Evolutionary conservation across 805 yeast genomes (phyloP).

Genomic region (Sugiyamaella mastotermitis): DNA sequence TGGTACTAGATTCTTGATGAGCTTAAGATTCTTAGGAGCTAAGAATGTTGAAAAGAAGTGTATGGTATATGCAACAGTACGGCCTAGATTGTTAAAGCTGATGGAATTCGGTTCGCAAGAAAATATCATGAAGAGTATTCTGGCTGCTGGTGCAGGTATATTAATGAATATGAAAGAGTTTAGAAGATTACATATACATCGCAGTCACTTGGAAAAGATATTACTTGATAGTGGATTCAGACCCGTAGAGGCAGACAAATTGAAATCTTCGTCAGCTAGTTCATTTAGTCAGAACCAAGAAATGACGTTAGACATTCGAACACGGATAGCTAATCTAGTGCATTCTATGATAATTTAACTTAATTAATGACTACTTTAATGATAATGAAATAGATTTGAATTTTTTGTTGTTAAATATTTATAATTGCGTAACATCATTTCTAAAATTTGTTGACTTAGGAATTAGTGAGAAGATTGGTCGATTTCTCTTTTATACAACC

Average conservation of each 20-base stretch:
- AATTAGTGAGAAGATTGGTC: conserved; percentile 1
- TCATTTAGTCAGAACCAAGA: conserved; percentile 3
- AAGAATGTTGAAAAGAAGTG: conserved; percentile 13
- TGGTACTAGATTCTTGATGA: conserved; percentile 18
- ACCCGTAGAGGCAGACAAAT: not conserved
- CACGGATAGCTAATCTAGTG: conserved; percentile 2
- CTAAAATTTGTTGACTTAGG: no score
- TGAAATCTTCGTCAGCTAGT: conserved; percentile 1
- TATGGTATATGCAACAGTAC: conserved; percentile 18
- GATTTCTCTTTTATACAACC: conserved; percentile 40
- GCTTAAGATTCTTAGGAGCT: conserved; percentile 17
- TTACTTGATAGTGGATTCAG: conserved; percentile 15
- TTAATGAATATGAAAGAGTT: conserved; percentile 15
- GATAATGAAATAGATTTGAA: no score
- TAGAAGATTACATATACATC: conserved; percentile 8
- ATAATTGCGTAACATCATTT: not conserved
- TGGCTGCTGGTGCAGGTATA: conserved; percentile 15
- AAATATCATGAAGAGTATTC: conserved; percentile 11
- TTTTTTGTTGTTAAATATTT: not conserved
- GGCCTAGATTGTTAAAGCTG: conserved; percentile 15
- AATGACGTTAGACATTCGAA: not conserved
- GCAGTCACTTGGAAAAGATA: conserved; percentile 8
- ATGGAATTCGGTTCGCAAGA: conserved; percentile 17
- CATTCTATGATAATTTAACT: no score
- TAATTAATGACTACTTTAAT: no score